These are phyloP conservation scores for Cladosporium halotolerans DNA, from an alignment of 2,329 filamentous ascomycete species.

Conservation along the genomic window DNA sequence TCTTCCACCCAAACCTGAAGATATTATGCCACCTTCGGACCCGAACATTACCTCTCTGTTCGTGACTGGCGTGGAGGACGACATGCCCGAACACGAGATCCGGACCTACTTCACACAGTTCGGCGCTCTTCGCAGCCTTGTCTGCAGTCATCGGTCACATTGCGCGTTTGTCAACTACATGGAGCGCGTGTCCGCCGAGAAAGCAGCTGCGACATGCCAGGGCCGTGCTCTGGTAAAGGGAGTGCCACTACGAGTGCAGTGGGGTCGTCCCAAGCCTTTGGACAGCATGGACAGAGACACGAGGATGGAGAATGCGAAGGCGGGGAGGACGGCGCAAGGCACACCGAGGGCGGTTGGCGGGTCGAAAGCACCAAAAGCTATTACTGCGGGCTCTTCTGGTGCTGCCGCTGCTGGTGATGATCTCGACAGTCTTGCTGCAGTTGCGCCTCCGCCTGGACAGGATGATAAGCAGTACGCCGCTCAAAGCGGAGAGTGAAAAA, in stretches of 20 bases:
- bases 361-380: constrained; percentile 23
- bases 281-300: constrained; percentile 88
- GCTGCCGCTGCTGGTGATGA: constrained; percentile 37
- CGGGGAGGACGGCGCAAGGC: constrained; percentile 44
- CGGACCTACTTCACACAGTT: constrained; percentile 84
- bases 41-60: constrained; percentile 87
- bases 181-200: constrained; percentile 75
- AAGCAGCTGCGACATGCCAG: constrained; percentile 75
- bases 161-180: constrained; percentile 96
- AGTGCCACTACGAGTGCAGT: constrained; percentile 81
- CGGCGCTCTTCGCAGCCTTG: constrained; percentile 83
- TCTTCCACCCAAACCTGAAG: constrained; percentile 72
- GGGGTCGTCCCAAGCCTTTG: constrained; percentile 87
- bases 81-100: constrained; percentile 85
- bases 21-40: constrained; percentile 80
- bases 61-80: constrained; percentile 90
- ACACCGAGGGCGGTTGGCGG: constrained; percentile 19
- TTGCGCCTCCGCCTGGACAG: constrained; percentile 73
- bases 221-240: constrained; percentile 85
- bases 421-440: constrained; percentile 40
- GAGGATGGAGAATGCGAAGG: constrained; percentile 70
- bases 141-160: constrained; percentile 95
- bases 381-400: constrained; percentile 23
- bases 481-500: constrained; percentile 65
- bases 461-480: constrained; percentile 79